A percentile compares a stretch with the other conserved stretches of the same genome.
phyloP scores from a whole-genome alignment of 176 grass and related monocot species.

The Cenchrus americanus region DNA sequence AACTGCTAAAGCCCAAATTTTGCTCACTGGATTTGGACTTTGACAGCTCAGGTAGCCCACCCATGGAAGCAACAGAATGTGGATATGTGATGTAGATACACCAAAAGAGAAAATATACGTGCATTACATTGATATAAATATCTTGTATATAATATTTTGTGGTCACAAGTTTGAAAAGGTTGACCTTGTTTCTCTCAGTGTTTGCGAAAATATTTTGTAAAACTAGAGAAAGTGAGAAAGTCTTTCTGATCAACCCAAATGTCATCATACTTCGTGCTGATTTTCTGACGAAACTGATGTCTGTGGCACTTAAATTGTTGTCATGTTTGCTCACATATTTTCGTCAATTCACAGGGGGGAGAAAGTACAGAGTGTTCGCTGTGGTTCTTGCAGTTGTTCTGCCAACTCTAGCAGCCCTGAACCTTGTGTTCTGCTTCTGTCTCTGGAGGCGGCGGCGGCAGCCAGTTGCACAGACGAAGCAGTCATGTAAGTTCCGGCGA shows the following conservation, averaged over 20 bases:
- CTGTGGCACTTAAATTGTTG: no score
- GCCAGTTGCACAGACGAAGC: not conserved
- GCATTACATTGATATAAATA: not conserved
- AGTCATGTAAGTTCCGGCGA: slow-evolving; percentile 35
- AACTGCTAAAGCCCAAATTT: no score
- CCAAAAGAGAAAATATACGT: no score
- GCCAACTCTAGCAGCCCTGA: slow-evolving; percentile 38
- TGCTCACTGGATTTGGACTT: no score
- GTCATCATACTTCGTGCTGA: no score
- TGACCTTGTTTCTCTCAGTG: not conserved
- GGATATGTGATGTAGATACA: no score
- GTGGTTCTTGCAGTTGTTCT: slow-evolving; percentile 34
- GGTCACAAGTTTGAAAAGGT: not conserved
- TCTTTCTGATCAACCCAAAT: no score
- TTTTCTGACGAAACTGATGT: no score
- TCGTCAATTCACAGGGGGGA: slow-evolving; percentile 4
- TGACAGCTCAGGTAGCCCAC: no score
- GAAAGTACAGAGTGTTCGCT: not conserved
- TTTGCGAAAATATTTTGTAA: not conserved
- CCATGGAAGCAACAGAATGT: no score
- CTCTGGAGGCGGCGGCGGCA: slow-evolving; percentile 11
- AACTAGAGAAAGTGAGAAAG: not conserved
- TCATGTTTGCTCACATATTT: not conserved
- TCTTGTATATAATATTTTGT: not conserved
- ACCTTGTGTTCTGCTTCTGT: slow-evolving; percentile 39